Percentiles rank a stretch among this genome's conserved stretches.
Evolutionary conservation across 2,329 filamentous ascomycete species (phyloP).

Genomic region (Stromatinia cepivora): DNA sequence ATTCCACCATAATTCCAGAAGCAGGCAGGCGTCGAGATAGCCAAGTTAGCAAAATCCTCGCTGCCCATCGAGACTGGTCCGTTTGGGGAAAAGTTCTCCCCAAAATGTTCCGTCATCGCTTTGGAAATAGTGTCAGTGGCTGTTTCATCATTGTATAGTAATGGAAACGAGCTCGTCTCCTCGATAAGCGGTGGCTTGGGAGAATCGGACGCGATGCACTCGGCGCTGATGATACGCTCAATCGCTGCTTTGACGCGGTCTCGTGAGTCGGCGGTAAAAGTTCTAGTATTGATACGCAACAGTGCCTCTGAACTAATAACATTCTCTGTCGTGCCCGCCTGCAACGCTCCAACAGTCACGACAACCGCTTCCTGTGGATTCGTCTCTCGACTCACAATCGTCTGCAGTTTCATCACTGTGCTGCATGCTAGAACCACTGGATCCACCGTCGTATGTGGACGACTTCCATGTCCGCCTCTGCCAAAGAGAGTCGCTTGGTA

Average conservation of each 20-base stretch:
- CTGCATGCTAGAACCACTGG: constrained; percentile 47
- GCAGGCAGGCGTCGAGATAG: constrained; percentile 46
- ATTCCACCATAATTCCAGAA: constrained; percentile 33
- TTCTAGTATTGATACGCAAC: constrained; percentile 46
- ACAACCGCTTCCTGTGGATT: constrained; percentile 45
- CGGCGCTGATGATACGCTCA: constrained; percentile 47
- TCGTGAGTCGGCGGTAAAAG: constrained; percentile 39
- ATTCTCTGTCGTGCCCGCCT: constrained; percentile 46
- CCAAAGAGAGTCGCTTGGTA: constrained; percentile 44
- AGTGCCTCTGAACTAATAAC: constrained; percentile 46
- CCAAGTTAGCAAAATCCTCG: no score
- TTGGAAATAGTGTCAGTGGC: constrained; percentile 11
- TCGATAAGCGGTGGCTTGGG: constrained; percentile 6
- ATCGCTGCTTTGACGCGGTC: constrained; percentile 43
- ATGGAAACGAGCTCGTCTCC: constrained; percentile 19
- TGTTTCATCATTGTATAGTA: constrained; percentile 27
- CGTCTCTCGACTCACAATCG: constrained; percentile 43
- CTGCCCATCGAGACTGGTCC: no score
- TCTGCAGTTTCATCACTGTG: constrained; percentile 45
- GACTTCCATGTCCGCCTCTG: constrained; percentile 45
- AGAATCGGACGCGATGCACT: constrained; percentile 34
- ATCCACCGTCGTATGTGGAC: constrained; percentile 48
- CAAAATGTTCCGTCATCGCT: constrained; percentile 9
- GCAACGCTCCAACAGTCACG: constrained; percentile 46
- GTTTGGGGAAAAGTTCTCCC: constrained; percentile 33